Percentiles rank a stretch among this genome's conserved stretches.
phyloP scores from a whole-genome alignment of 176 grass and related monocot species.

The Cocos nucifera region DNA sequence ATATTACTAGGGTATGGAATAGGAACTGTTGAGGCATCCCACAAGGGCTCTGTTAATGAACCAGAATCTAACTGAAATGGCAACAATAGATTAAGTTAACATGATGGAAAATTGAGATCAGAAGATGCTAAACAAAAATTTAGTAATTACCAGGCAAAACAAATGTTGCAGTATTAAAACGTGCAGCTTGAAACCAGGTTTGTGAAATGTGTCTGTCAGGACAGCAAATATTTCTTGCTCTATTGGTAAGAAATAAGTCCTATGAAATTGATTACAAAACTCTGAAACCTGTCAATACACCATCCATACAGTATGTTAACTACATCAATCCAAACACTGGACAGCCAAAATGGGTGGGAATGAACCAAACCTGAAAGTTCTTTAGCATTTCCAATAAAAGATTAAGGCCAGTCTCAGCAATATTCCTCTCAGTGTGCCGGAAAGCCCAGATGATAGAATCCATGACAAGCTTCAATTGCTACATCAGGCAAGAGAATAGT shows the following conservation, averaged over 20 bases:
- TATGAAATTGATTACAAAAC: constrained; percentile 96
- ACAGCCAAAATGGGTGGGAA: no score
- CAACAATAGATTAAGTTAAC: not conserved
- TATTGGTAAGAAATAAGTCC: constrained; percentile 82
- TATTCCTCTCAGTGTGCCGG: constrained; percentile 98
- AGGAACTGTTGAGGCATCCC: constrained; percentile 58
- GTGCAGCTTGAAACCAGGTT: constrained; percentile 99
- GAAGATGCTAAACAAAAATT: not conserved
- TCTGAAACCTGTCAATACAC: constrained; percentile 56
- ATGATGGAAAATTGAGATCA: not conserved
- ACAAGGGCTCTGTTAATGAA: constrained; percentile 72
- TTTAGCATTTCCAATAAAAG: constrained; percentile 87
- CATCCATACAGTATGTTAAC: not conserved
- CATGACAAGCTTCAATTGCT: constrained; percentile 99
- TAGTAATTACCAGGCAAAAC: constrained; percentile 68
- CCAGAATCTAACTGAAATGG: constrained; percentile 64
- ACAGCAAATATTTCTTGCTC: constrained; percentile 99
- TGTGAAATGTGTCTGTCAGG: constrained; percentile 95
- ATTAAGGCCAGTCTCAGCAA: constrained; percentile 92
- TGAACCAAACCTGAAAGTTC: constrained; percentile 68
- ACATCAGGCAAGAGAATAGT: not conserved
- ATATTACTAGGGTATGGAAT: constrained; percentile 73
- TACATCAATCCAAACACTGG: no score
- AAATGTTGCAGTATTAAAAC: constrained; percentile 89
- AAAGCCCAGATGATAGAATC: constrained; percentile 99